Percentiles rank a stretch among this genome's conserved stretches.
These are phyloP conservation scores for Mycena citricolor DNA, from an alignment of 1,284 basidiomycete genomes.

Conservation along the genomic window DNA sequence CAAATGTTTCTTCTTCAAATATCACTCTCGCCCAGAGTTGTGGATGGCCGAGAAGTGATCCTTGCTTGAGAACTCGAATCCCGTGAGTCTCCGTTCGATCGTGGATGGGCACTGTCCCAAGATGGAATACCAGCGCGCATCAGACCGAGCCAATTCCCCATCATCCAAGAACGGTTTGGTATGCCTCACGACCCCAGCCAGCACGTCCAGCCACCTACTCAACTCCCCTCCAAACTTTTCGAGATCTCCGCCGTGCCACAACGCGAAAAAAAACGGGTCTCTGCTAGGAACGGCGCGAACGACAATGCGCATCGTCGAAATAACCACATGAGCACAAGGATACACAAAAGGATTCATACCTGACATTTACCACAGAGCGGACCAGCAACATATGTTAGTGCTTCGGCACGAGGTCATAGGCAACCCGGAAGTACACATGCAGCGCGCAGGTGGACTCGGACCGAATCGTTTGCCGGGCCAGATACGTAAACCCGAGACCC, in stretches of 20 bases:
- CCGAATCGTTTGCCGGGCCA: conserved; percentile 78
- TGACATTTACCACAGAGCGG: conserved; percentile 79
- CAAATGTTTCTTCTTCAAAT: too few relatives aligned
- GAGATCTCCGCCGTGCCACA: conserved; percentile 79
- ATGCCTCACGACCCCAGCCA: conserved; percentile 70
- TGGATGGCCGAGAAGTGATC: too few relatives aligned
- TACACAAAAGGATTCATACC: conserved; percentile 32
- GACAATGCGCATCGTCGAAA: conserved; percentile 69
- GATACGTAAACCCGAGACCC: conserved; percentile 81
- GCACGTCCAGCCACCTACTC: conserved; percentile 74
- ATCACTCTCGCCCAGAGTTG: too few relatives aligned
- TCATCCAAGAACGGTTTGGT: conserved; percentile 68
- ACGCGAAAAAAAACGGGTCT: conserved; percentile 80
- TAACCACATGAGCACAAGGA: neutral
- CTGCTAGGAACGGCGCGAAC: conserved; percentile 92
- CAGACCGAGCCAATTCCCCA: conserved; percentile 63
- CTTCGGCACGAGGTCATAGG: conserved; percentile 82
- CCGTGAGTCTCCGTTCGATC: too few relatives aligned
- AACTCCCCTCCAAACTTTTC: conserved; percentile 78
- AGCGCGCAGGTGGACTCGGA: conserved; percentile 72
- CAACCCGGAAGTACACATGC: conserved; percentile 79
- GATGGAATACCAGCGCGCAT: too few relatives aligned
- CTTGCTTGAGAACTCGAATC: too few relatives aligned
- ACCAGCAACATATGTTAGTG: conserved; percentile 86
- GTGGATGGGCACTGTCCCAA: too few relatives aligned